Evolutionary conservation across 225 moss, liverwort and hornwort genomes (phyloP).

Genomic region (Bryoerythrophyllum caledonicum): DNA sequence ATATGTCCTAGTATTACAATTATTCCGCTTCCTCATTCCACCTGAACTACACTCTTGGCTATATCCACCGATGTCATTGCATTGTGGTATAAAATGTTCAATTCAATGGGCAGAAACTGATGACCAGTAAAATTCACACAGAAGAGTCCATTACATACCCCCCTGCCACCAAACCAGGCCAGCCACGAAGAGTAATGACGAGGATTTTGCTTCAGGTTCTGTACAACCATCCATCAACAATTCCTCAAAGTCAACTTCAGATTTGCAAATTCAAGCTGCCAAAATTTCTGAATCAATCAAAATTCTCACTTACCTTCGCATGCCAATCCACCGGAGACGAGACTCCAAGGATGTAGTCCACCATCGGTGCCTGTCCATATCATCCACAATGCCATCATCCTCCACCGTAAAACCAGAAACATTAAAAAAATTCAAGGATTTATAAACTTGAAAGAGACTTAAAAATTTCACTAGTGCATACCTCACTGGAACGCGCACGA

Average conservation of each 20-base stretch:
- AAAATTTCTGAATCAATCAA: slow-evolving; percentile 12
- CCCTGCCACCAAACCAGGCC: slow-evolving; percentile 74
- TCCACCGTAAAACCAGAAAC: slow-evolving; percentile 3
- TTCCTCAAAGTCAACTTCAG: slow-evolving; percentile 24
- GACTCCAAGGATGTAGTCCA: slow-evolving; percentile 93
- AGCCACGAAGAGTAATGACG: slow-evolving; percentile 91
- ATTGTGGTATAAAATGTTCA: slow-evolving; percentile 1
- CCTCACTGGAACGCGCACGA: slow-evolving; percentile 33
- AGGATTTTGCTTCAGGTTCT: slow-evolving; percentile 92
- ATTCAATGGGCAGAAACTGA: slow-evolving; percentile 13
- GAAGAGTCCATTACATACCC: slow-evolving; percentile 44
- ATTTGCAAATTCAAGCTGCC: slow-evolving; percentile 4
- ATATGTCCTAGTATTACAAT: slow-evolving; percentile 9
- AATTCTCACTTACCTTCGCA: slow-evolving; percentile 50
- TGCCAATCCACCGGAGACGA: slow-evolving; percentile 87
- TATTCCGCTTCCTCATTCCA: slow-evolving; percentile 1
- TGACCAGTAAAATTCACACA: not conserved
- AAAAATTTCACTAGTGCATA: slow-evolving; percentile 20
- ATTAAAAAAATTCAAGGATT: not conserved
- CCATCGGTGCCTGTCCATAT: slow-evolving; percentile 74
- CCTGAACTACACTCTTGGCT: slow-evolving; percentile 2
- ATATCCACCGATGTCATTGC: not conserved
- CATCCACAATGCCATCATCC: slow-evolving; percentile 22
- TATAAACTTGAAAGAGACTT: not conserved
- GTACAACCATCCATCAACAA: slow-evolving; percentile 26